Conservation (phyloP, 371 early-diverging fungal genomes). For the Vittaforma corneae region DNA sequence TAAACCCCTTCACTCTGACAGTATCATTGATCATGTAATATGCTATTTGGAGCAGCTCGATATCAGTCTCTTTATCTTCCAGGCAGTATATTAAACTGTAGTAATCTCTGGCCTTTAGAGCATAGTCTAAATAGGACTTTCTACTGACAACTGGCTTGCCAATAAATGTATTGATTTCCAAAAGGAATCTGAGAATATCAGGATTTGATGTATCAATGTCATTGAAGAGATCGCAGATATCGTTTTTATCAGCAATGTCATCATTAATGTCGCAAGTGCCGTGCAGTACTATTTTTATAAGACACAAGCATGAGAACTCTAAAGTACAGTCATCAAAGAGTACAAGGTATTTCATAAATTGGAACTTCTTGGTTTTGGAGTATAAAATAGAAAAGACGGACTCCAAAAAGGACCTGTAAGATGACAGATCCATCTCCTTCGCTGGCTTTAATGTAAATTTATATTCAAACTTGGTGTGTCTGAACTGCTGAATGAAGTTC, state of each 20-base stretch:
- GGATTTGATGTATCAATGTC: background rate
- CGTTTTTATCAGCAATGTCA: background rate
- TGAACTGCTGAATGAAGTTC: constrained; percentile 30
- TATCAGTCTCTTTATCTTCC: constrained; percentile 17
- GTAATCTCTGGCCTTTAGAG: constrained; percentile 24
- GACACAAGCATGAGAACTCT: constrained; percentile 10
- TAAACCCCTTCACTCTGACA: constrained; percentile 26
- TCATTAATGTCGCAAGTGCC: background rate
- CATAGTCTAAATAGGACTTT: constrained; percentile 6
- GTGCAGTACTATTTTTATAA: constrained; percentile 6
- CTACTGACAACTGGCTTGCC: background rate
- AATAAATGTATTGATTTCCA: constrained; percentile 19
- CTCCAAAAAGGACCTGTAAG: constrained; percentile 12
- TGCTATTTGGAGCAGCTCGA: constrained; percentile 8
- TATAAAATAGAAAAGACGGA: background rate
- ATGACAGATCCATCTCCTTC: background rate
- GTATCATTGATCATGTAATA: constrained; percentile 30
- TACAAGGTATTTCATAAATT: constrained; percentile 4
- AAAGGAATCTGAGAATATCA: constrained; percentile 33
- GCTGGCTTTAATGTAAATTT: background rate
- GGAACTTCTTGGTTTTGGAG: background rate
- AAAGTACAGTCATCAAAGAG: constrained; percentile 6
- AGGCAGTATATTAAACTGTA: constrained; percentile 19
- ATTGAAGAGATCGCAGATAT: background rate
- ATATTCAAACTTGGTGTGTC: constrained; percentile 25